Evolutionary conservation across 2,329 filamentous ascomycete genomes (phyloP).

Genomic region (Colletotrichum sp.): DNA sequence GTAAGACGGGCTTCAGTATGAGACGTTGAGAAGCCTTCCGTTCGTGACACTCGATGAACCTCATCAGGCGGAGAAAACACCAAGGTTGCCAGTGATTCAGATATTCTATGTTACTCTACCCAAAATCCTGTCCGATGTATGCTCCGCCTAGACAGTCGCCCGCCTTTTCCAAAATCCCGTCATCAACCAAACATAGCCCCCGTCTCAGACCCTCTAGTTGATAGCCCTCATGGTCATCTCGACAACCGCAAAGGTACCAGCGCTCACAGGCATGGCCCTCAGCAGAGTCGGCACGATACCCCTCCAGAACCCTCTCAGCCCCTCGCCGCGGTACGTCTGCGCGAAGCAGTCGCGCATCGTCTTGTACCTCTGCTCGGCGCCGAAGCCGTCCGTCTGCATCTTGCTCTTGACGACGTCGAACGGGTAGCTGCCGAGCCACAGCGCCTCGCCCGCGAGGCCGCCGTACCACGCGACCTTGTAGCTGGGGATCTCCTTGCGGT

Average conservation of each 20-base stretch:
- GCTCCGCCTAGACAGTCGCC: background rate
- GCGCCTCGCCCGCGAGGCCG: conserved; percentile 88
- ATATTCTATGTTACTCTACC: background rate
- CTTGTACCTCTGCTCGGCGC: conserved; percentile 70
- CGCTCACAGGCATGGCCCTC: conserved; percentile 96
- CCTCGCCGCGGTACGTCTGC: conserved; percentile 80
- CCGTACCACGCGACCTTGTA: conserved; percentile 93
- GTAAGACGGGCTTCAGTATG: too few species aligned
- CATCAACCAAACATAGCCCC: too few species aligned
- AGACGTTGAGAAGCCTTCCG: too few species aligned
- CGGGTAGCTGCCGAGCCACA: conserved; percentile 94
- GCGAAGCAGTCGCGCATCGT: conserved; percentile 89
- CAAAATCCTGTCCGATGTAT: background rate
- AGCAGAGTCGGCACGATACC: conserved; percentile 88
- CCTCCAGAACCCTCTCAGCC: conserved; percentile 88
- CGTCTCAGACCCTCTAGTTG: conserved; percentile 36
- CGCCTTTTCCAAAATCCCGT: too few species aligned
- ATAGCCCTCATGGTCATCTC: conserved; percentile 70
- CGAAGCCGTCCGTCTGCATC: conserved; percentile 98
- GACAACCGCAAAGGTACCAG: conserved; percentile 92
- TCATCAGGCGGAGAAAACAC: too few species aligned
- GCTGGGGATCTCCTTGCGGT: conserved; percentile 78
- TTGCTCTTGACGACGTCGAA: conserved; percentile 99
- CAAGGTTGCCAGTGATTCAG: background rate
- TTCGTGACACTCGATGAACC: too few species aligned